Conservation (phyloP, 2,329 filamentous ascomycete genomes). For the Penicillium sp. region DNA sequence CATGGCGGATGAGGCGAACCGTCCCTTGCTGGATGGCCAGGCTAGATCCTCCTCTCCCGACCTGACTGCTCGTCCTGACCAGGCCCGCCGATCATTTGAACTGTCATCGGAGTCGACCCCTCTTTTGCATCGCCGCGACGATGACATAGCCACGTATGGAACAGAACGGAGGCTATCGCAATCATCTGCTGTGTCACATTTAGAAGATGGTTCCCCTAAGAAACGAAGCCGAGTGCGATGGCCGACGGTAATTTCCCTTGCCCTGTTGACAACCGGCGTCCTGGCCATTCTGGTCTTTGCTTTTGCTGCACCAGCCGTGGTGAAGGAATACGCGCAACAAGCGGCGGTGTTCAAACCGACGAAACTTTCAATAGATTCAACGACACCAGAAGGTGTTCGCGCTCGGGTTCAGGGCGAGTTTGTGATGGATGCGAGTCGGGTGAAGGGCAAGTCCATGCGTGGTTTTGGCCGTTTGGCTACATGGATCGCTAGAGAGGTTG, state of each 20-base stretch:
- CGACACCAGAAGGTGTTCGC: slow-evolving; percentile 71
- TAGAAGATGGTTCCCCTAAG: slow-evolving; percentile 18
- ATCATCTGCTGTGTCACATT: slow-evolving; percentile 21
- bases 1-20: slow-evolving; percentile 35
- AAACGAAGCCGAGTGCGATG: slow-evolving; percentile 51
- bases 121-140: slow-evolving; percentile 35
- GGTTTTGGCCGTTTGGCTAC: slow-evolving; percentile 73
- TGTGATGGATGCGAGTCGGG: slow-evolving; percentile 70
- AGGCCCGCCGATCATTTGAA: slow-evolving; percentile 27
- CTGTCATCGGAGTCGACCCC: slow-evolving; percentile 43
- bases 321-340: slow-evolving; percentile 81
- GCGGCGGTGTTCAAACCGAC: slow-evolving; percentile 78
- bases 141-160: slow-evolving; percentile 31
- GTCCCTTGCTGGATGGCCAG: slow-evolving; percentile 29
- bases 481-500: slow-evolving; percentile 71
- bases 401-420: slow-evolving; percentile 80
- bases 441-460: slow-evolving; percentile 65
- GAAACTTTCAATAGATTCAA: slow-evolving; percentile 76
- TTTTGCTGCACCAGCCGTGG: slow-evolving; percentile 73
- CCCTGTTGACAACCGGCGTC: slow-evolving; percentile 58
- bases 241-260: slow-evolving; percentile 73
- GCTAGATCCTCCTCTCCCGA: slow-evolving; percentile 20
- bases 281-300: slow-evolving; percentile 69
- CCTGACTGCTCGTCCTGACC: slow-evolving; percentile 15
- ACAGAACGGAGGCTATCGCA: slow-evolving; percentile 18